Evolutionary conservation across 1,284 basidiomycete genomes (phyloP), one percentile per base, ranked within the genome.

Genomic region (Takashimella tepidaria): DNA sequence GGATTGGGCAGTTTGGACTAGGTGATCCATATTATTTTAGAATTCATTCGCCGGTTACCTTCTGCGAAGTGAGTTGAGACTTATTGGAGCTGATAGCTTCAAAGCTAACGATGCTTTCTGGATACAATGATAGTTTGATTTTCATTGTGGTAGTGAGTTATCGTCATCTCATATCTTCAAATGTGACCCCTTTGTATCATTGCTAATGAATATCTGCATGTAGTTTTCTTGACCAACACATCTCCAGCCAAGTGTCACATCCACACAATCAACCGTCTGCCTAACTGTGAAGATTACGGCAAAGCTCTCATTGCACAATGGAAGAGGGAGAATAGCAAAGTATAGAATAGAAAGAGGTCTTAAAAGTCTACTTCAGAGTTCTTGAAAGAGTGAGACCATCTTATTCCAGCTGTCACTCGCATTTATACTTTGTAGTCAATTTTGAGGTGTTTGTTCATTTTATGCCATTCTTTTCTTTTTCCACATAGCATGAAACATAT

Each of bases 241-340:
- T 63, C 69, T 12, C 72, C 72, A 12, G 70, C 72, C 23, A 74
- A 74, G 49, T 73, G 71, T 50, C 72, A 74, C 51, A 67, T 71
- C 37, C 72, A 74, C 57, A 73, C 71, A 0, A 57, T 73, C 25
- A 70, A 70, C 42, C 64, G 72, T 3, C 51, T 70, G 21, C 72
- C 72, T 4, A 74, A 74, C 54, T 58, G 63, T 24, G 69, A 65
- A 21, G 72, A 74, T 49, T 74, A 74, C 42, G 72, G 69, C 19
- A 64, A 66, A 47, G 70, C 72, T 23, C 58, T 73, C 23, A 64
- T 67, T 19, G 47, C 45, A 48, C 60, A 67, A 54, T 65, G 57
- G 46, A 37, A 37, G 31, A 37, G 16, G 31, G 31, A 37, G 31
- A 37, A 8, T 8, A 16, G 31, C 16, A 16, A 37, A 37, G 31